These are phyloP conservation scores for Colletotrichum gigasporum DNA, from an alignment of 2,329 filamentous ascomycete species.

Conservation along the genomic window DNA sequence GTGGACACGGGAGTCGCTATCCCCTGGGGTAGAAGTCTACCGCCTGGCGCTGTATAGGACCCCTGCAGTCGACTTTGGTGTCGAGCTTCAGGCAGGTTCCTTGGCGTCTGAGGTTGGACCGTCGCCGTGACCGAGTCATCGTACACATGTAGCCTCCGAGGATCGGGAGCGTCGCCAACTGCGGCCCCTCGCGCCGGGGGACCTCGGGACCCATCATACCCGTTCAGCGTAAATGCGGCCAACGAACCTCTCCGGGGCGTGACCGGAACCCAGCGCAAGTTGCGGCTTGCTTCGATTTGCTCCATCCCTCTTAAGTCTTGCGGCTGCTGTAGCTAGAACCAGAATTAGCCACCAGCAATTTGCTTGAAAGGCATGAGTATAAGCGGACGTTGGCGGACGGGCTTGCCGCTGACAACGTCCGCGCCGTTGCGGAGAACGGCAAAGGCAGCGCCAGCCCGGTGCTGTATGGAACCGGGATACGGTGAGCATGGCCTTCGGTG, in stretches of 20 bases:
- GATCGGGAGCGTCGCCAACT: conserved; percentile 6
- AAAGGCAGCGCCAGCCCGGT: conserved; percentile 42
- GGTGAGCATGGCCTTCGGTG: background rate
- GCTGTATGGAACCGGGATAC: background rate
- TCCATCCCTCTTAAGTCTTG: background rate
- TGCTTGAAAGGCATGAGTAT: background rate
- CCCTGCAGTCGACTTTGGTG: conserved; percentile 54
- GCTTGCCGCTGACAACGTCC: background rate
- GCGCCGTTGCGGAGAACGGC: conserved; percentile 11
- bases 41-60: conserved; percentile 53
- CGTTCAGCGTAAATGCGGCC: no score
- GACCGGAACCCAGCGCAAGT: background rate
- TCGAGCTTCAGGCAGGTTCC: conserved; percentile 57
- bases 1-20: background rate
- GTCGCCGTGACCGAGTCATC: conserved; percentile 54
- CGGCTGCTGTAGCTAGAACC: background rate
- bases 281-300: background rate
- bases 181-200: background rate
- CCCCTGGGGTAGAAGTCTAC: conserved; percentile 10
- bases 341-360: background rate
- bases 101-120: conserved; percentile 60
- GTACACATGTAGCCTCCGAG: conserved; percentile 51
- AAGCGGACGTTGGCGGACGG: background rate
- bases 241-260: background rate
- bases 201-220: no score